Evolutionary conservation across 768 basidiomycete species (phyloP).

Genomic region (Suillus hirtellus): DNA sequence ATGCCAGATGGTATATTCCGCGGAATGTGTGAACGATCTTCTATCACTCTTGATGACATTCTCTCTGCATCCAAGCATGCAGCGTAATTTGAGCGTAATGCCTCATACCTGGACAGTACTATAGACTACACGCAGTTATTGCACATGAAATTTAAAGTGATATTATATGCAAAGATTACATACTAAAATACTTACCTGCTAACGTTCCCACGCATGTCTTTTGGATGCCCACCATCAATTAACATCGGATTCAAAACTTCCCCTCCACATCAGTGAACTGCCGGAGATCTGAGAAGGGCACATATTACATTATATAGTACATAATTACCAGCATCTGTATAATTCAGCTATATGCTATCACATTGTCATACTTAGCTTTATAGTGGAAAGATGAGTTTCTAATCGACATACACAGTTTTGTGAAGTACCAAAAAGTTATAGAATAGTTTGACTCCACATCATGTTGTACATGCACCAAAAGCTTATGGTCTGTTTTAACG

Average conservation of each 20-base stretch:
- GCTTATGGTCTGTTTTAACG: too few relatives aligned
- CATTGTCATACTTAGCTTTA: too few relatives aligned
- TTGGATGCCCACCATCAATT: constrained; percentile 85
- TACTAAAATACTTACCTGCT: background rate
- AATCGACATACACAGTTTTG: too few relatives aligned
- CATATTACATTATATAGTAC: too few relatives aligned
- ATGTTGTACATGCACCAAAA: too few relatives aligned
- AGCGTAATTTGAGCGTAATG: background rate
- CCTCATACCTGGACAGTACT: background rate
- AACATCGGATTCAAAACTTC: constrained; percentile 71
- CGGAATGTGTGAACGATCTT: constrained; percentile 85
- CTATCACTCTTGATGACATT: constrained; percentile 74
- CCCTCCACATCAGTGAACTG: too few relatives aligned
- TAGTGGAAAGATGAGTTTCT: too few relatives aligned
- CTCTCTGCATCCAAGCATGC: constrained; percentile 31
- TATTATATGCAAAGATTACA: background rate
- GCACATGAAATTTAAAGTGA: background rate
- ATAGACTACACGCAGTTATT: background rate
- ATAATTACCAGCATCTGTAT: too few relatives aligned
- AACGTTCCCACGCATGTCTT: constrained; percentile 54
- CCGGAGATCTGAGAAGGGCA: too few relatives aligned
- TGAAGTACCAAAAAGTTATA: too few relatives aligned
- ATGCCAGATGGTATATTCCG: constrained; percentile 68
- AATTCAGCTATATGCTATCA: too few relatives aligned
- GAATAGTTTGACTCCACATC: too few relatives aligned